A percentile compares a stretch with the other conserved stretches of the same genome.
phyloP scores from a whole-genome alignment of 495 filamentous ascomycete species.

The Penicillium ucsense region DNA sequence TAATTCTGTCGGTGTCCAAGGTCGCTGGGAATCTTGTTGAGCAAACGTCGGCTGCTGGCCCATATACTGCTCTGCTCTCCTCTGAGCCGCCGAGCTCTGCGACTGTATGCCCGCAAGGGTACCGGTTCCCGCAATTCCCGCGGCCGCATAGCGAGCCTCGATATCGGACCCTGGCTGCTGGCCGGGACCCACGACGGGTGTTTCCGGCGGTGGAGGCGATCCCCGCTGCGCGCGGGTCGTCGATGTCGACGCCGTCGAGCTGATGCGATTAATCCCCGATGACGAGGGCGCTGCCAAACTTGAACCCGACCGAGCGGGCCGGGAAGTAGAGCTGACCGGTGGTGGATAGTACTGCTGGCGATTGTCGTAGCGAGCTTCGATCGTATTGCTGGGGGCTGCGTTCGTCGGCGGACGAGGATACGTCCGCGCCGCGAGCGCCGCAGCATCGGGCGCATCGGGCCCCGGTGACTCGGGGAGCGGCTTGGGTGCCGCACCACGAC shows the following conservation, averaged over 20 bases:
- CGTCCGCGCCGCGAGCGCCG: slow-evolving; percentile 48
- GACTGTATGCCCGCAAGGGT: slow-evolving; percentile 72
- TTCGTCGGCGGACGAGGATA: slow-evolving; percentile 23
- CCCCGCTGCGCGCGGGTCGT: slow-evolving; percentile 88
- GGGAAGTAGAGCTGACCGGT: slow-evolving; percentile 26
- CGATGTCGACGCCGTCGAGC: slow-evolving; percentile 81
- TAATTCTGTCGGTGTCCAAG: slow-evolving; percentile 93
- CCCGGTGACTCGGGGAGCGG: slow-evolving; percentile 70
- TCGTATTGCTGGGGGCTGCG: slow-evolving; percentile 10
- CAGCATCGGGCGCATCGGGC: slow-evolving; percentile 58
- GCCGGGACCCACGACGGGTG: slow-evolving; percentile 69
- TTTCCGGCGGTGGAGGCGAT: slow-evolving; percentile 92
- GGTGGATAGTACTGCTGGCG: slow-evolving; percentile 64
- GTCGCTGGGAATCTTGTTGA: slow-evolving; percentile 50
- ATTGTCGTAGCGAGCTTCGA: slow-evolving; percentile 40
- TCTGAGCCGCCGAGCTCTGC: slow-evolving; percentile 73
- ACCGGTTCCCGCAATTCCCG: slow-evolving; percentile 75
- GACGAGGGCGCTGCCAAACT: slow-evolving; percentile 28
- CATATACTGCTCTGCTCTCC: slow-evolving; percentile 65
- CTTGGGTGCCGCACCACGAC: slow-evolving; percentile 60
- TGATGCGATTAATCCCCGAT: slow-evolving; percentile 62
- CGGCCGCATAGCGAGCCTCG: slow-evolving; percentile 79
- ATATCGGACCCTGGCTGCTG: slow-evolving; percentile 66
- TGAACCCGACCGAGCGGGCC: slow-evolving; percentile 22
- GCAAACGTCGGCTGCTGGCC: slow-evolving; percentile 33